Evolutionary conservation across 2,329 filamentous ascomycete genomes (phyloP).

Genomic region (Curvularia lunata): DNA sequence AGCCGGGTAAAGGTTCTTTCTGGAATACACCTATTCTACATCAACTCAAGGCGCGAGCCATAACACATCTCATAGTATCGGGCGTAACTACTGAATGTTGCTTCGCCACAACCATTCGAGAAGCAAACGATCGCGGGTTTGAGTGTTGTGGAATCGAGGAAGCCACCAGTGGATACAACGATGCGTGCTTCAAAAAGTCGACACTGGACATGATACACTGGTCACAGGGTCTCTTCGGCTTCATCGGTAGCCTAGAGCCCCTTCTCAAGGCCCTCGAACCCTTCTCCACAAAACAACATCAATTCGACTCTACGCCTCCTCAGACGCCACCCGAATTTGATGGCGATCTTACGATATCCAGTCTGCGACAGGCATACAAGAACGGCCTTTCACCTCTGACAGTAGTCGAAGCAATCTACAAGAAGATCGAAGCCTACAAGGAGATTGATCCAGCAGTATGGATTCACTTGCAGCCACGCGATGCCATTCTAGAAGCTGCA

Average conservation of each 20-base stretch:
- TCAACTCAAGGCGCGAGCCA: slow-evolving; percentile 59
- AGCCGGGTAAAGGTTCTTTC: slow-evolving; percentile 65
- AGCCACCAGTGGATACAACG: slow-evolving; percentile 57
- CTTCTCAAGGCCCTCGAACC: slow-evolving; percentile 39
- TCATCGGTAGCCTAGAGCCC: slow-evolving; percentile 55
- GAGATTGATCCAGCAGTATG: slow-evolving; percentile 58
- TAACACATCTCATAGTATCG: slow-evolving; percentile 64
- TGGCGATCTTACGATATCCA: slow-evolving; percentile 53
- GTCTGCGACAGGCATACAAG: slow-evolving; percentile 55
- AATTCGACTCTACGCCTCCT: slow-evolving; percentile 31
- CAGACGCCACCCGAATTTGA: slow-evolving; percentile 51
- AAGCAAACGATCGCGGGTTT: slow-evolving; percentile 66
- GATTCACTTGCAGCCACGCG: slow-evolving; percentile 54
- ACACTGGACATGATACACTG: slow-evolving; percentile 60
- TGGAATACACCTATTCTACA: slow-evolving; percentile 64
- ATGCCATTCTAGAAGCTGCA: slow-evolving; percentile 52
- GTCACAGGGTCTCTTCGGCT: slow-evolving; percentile 61
- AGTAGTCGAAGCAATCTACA: slow-evolving; percentile 54
- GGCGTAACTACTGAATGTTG: slow-evolving; percentile 67
- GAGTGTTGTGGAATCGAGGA: slow-evolving; percentile 60
- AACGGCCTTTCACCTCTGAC: slow-evolving; percentile 53
- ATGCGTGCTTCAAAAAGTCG: slow-evolving; percentile 54
- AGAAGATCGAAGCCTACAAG: slow-evolving; percentile 58
- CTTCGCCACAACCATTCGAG: slow-evolving; percentile 62
- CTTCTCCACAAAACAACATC: slow-evolving; percentile 6